phyloP scores from a whole-genome alignment of 768 basidiomycete species.

The Tubosaeta sp. region DNA sequence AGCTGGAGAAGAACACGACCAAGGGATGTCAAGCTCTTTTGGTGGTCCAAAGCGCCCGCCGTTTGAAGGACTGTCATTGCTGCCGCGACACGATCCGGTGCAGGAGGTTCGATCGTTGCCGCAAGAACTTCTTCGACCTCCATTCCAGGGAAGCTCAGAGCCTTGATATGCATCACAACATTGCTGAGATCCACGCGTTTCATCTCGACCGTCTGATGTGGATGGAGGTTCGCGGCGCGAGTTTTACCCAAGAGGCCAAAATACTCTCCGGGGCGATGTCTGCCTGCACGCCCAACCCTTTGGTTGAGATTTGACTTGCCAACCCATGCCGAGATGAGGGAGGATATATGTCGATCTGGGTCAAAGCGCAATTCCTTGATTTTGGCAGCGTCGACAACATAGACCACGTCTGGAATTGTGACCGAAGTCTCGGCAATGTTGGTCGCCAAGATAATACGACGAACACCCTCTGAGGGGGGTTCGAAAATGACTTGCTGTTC shows the following conservation, averaged over 20 bases:
- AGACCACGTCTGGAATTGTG: slow-evolving; percentile 93
- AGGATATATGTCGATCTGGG: slow-evolving; percentile 82
- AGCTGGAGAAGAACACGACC: slow-evolving; percentile 85
- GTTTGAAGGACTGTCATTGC: slow-evolving; percentile 77
- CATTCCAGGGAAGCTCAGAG: slow-evolving; percentile 83
- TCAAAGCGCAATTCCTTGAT: slow-evolving; percentile 90
- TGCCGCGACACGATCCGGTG: slow-evolving; percentile 63
- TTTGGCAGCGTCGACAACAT: slow-evolving; percentile 86
- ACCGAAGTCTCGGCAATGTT: slow-evolving; percentile 96
- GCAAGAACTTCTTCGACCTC: slow-evolving; percentile 82
- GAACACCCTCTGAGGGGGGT: slow-evolving; percentile 69
- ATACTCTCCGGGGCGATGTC: slow-evolving; percentile 88
- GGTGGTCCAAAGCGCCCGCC: slow-evolving; percentile 80
- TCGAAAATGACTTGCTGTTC: slow-evolving; percentile 91
- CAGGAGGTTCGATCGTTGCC: slow-evolving; percentile 86
- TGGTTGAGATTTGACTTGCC: slow-evolving; percentile 89
- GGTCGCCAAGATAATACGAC: slow-evolving; percentile 87
- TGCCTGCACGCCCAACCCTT: slow-evolving; percentile 87
- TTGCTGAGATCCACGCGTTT: slow-evolving; percentile 85
- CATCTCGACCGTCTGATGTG: slow-evolving; percentile 94
- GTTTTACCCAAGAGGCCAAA: slow-evolving; percentile 72
- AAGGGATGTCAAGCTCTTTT: slow-evolving; percentile 76
- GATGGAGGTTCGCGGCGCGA: slow-evolving; percentile 56
- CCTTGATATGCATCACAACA: slow-evolving; percentile 96
- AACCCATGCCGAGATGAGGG: slow-evolving; percentile 87